Evolutionary conservation across 495 filamentous ascomycete species (phyloP), one percentile per base, ranked within the genome.

Genomic region (Xylaria grammica): DNA sequence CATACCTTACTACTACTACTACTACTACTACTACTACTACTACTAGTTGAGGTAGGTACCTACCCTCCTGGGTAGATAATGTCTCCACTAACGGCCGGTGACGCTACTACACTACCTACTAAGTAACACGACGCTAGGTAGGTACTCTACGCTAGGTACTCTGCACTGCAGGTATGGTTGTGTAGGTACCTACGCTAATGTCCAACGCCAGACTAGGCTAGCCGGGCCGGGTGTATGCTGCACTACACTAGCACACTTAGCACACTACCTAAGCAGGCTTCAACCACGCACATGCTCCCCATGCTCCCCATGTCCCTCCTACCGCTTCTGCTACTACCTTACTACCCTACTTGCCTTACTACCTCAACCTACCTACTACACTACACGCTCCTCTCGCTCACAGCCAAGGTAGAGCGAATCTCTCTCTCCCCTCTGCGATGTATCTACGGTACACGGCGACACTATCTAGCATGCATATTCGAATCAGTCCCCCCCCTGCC

Each of bases 381-480:
- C 32, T 36, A 36, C 40, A 44, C 40, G 15, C 40, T 10, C 15
- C 6, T 11, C 32, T 36, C 4, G 32, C 11, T 5, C 32, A 4
- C 11, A 36, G 32, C 11, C 5, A 5, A 36, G 32, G n/a, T n/a
- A n/a, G n/a, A n/a, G n/a, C n/a, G n/a, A n/a, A n/a, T 50, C 46
- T 29, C 46, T 24, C 11, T 15, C 45, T 49, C 22, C 29, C 50
- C 27, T 52, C 51, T 36, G 30, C 30, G 20, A 13, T 29, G 15
- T n/a, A 32, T 19, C 49, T 36, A 30, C 52, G 13, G 7, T 22
- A 57, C 53, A 42, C 29, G 10, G 20, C 40, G 26, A 9, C 52
- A 42, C 19, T 46, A n/a, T n/a, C n/a, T n/a, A 32, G 56, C 56
- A 48, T 48, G 56, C 56, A 59, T 59, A 46, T 59, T 59, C 56